phyloP scores from a whole-genome alignment of 2,329 filamentous ascomycete genomes.

The Xylariaceae sp. region DNA sequence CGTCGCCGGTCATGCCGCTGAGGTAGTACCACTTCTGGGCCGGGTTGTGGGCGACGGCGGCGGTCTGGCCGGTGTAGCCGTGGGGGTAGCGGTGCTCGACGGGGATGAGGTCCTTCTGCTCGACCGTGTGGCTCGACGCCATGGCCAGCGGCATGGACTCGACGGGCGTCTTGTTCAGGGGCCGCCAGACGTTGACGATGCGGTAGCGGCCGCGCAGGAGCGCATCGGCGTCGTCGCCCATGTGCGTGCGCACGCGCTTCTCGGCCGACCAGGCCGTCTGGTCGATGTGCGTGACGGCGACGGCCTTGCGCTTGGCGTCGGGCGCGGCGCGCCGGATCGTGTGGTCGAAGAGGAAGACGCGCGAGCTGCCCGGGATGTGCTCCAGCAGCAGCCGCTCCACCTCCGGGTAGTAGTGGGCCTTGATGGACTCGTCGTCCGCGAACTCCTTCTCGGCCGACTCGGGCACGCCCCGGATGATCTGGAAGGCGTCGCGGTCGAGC shows the following conservation, averaged over 20 bases:
- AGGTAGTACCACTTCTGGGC: constrained; percentile 73
- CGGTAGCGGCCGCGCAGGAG: constrained; percentile 66
- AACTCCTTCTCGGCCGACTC: constrained; percentile 57
- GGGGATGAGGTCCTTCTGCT: constrained; percentile 59
- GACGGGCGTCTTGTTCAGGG: constrained; percentile 53
- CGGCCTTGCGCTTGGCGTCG: constrained; percentile 59
- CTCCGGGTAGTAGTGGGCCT: constrained; percentile 75
- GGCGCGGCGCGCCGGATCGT: constrained; percentile 67
- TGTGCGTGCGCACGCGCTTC: constrained; percentile 62
- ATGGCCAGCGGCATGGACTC: constrained; percentile 64
- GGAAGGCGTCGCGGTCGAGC: constrained; percentile 72
- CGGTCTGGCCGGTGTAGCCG: constrained; percentile 66
- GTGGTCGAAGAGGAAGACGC: constrained; percentile 78
- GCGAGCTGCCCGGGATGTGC: constrained; percentile 59
- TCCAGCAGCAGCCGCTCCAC: constrained; percentile 66
- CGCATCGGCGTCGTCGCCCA: constrained; percentile 51
- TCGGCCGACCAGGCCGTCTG: constrained; percentile 65
- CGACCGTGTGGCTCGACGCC: constrained; percentile 57
- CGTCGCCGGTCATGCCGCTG: constrained; percentile 68
- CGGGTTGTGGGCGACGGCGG: constrained; percentile 57
- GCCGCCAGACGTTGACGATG: constrained; percentile 84
- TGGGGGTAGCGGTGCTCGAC: constrained; percentile 70
- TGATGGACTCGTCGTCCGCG: constrained; percentile 62
- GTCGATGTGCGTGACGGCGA: constrained; percentile 73
- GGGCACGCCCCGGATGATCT: constrained; percentile 53